Percentiles rank a stretch among this genome's conserved stretches.
phyloP scores from a whole-genome alignment of 495 filamentous ascomycete genomes.

The Aspergillus sclerotioniger region DNA sequence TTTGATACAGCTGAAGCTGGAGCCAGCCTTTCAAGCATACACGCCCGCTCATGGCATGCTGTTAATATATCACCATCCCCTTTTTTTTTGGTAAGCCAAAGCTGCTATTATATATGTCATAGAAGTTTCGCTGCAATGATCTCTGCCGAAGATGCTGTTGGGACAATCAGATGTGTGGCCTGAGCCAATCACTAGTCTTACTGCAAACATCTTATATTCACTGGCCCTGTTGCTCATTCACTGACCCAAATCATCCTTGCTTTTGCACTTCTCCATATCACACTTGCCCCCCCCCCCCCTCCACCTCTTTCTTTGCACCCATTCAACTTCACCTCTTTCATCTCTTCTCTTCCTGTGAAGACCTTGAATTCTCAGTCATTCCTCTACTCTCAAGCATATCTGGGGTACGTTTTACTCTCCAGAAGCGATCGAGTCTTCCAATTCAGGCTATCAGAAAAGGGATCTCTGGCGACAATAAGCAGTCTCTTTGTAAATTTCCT shows the following conservation, averaged over 20 bases:
- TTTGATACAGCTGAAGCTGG: background rate
- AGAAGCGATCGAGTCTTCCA: too few relatives aligned
- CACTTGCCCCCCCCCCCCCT: background rate
- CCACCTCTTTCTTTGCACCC: background rate
- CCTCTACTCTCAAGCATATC: too few relatives aligned
- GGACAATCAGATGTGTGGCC: background rate
- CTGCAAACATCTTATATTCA: background rate
- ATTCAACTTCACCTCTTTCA: too few relatives aligned
- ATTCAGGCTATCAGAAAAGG: too few relatives aligned
- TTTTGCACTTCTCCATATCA: background rate
- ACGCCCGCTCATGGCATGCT: background rate
- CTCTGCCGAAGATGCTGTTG: background rate
- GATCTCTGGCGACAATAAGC: too few relatives aligned
- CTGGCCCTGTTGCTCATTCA: background rate
- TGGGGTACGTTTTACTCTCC: too few relatives aligned
- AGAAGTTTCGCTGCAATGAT: too few relatives aligned
- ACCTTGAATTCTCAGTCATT: too few relatives aligned
- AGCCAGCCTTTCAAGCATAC: background rate
- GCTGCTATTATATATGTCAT: too few relatives aligned
- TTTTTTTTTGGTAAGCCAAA: too few relatives aligned
- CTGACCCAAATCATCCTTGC: background rate
- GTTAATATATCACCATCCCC: background rate
- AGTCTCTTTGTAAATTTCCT: background rate
- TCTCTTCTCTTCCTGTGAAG: too few relatives aligned
- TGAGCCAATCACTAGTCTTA: background rate